A percentile compares a stretch with the other conserved stretches of the same genome.
Conservation (phyloP, 1,139 yeast genomes). For the Geotrichum europaeum region DNA sequence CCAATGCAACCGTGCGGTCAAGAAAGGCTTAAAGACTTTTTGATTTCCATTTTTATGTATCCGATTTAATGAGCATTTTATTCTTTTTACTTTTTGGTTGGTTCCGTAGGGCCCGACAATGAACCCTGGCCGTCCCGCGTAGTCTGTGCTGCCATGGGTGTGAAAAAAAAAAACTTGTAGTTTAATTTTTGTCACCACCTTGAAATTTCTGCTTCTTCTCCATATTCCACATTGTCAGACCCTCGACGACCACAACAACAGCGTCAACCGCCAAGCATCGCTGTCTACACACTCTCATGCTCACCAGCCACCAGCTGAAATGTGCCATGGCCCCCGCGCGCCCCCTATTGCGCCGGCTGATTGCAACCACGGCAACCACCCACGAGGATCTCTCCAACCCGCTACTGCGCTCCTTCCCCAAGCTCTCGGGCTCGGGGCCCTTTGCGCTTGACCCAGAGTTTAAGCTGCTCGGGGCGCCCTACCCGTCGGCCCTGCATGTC, state of each 20-base stretch:
- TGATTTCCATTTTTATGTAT: neutral
- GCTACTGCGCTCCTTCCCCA: neutral
- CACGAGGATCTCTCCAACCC: neutral
- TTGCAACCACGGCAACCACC: neutral
- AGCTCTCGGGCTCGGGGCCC: constrained; percentile 13
- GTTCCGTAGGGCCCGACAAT: too few relatives aligned
- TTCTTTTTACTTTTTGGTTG: neutral
- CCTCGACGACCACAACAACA: neutral
- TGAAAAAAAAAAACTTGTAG: neutral
- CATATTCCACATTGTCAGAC: neutral
- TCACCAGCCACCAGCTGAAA: neutral
- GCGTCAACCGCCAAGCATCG: neutral
- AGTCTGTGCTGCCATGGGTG: neutral
- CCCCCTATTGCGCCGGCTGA: neutral
- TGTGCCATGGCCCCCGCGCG: neutral
- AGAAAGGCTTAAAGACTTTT: constrained; percentile 7
- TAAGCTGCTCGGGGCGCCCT: constrained; percentile 8
- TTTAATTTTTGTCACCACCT: neutral
- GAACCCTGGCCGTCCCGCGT: too few relatives aligned
- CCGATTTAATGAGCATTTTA: neutral
- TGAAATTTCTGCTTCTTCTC: neutral
- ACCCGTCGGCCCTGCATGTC: constrained; percentile 7
- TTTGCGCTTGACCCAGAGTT: constrained; percentile 9
- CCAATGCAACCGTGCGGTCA: neutral
- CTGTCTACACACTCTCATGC: neutral